Base-by-base conservation (phyloP, 441 rosid genomes). In the Erysimum cheiri region DNA sequence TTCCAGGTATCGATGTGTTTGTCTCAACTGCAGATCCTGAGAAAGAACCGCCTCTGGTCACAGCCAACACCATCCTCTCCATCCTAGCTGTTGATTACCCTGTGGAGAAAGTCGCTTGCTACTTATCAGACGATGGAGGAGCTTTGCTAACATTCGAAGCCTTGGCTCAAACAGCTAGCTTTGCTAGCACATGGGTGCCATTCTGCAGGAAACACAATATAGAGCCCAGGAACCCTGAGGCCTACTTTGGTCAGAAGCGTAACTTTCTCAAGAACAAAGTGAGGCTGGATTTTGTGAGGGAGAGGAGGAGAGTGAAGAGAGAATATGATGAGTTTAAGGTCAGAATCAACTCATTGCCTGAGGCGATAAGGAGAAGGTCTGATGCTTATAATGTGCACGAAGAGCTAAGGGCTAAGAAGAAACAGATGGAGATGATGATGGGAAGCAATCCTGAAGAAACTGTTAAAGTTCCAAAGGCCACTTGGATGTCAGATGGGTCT, bases 401-500 rank as follows among this genome's bases (percentile, higher is more conserved):
- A 65, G 98, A 93, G 83, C 84, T 93, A 29, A 80, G 85, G 55
- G 84, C 84, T 5, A 90, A 82, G 83, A 90, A 86, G 84, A 87
- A 84, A 50, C 88, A 84, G 64, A 82, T 84, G 83, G 90, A 90
- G 54, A 77, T 53, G 76, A 59, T 73, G 72, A 59, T 75, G 56
- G 92, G 83, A 57, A 80, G 56, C 28, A 81, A 74, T 58, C 75
- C 49, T 54, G 63, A 80, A 8, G 96, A 85, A 43, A 55, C 77
- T 24, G 40, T 78, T 14, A 83, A 80, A 66, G 70, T 89, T 13
- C 80, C 78, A 3, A 90, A 86, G 81, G 98, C 94, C 58, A 93
- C 92, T 60, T 90, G 98, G 98, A 90, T 90, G 97, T 84, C 97
- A 17, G 98, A 90, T 82, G 94, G 96, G 3, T 85, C 96, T 49